Evolutionary conservation across 257 asterid genomes (phyloP), one percentile per base, ranked within the genome.

Genomic region (Solanum clarkiae): DNA sequence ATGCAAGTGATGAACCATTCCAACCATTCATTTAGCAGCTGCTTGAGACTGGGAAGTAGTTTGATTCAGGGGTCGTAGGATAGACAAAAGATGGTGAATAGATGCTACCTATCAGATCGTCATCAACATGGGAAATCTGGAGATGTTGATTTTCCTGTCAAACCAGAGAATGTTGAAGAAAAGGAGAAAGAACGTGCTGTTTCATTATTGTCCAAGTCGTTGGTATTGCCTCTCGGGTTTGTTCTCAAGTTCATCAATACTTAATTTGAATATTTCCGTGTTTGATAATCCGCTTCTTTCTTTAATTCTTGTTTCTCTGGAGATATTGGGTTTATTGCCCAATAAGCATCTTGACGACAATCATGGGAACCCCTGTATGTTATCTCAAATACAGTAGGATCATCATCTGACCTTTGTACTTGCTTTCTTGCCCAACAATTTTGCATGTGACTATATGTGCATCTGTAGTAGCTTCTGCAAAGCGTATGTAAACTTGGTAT

Each of bases 361-460:
- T 91, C 72, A 86, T 95, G 99, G 2, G 81, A 81, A 44, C 95
- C 97, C 85, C 89, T 95, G 92, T 94, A 92, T 7, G 95, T 93
- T 91, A 96, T 83, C 66, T 96, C 96, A 36, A 94, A 93, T 22
- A 96, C n/a, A 17, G 90, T 86, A 17, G 96, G 94, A 81, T 96
- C 98, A 17, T 92, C 95, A 84, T 96, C 97, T 10, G 97, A 95
- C 86, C 97, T 92, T 72, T 96, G 98, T 63, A 93, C 94, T 87
- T 96, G 94, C 89, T 95, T 96, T 17, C 93, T 92, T n/a, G 98
- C 98, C 94, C 93, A 85, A 84, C 99, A 94, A 63, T 90, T 88
- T 59, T 87, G 87, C 5, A 83, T 86, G 18, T 24, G 94, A 24
- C 93, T 93, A 85, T 91, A 95, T 1, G 96, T 94, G 77, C 98